Percentiles rank a stretch among this genome's conserved stretches.
Conservation (phyloP, 2,329 filamentous ascomycete species). For the Phyllosticta ampelicida region DNA sequence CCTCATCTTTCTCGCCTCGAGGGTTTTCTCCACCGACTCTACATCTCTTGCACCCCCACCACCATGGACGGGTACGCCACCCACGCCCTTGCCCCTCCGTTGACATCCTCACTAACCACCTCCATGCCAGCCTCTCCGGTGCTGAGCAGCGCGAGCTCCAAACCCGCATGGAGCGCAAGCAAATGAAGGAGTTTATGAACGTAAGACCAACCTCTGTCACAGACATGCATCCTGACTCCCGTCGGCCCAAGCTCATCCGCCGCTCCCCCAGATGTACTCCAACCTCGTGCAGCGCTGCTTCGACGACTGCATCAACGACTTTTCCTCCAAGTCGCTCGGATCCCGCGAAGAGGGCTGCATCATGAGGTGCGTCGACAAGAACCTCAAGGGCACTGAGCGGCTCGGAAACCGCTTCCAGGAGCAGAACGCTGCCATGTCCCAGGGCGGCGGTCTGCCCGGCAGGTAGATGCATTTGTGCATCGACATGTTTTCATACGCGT, state of each 20-base stretch:
- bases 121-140: slow-evolving; percentile 51
- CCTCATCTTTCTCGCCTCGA: background rate
- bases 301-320: slow-evolving; percentile 93
- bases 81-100: background rate
- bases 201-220: slow-evolving; percentile 46
- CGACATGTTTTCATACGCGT: background rate
- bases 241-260: slow-evolving; percentile 11
- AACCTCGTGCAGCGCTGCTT: slow-evolving; percentile 83
- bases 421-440: slow-evolving; percentile 58
- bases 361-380: slow-evolving; percentile 91
- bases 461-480: slow-evolving; percentile 20
- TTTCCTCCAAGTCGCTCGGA: slow-evolving; percentile 90
- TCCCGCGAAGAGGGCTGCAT: slow-evolving; percentile 85
- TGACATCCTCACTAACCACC: background rate
- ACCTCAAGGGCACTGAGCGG: slow-evolving; percentile 82
- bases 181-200: slow-evolving; percentile 98
- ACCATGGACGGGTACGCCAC: slow-evolving; percentile 17
- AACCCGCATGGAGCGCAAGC: slow-evolving; percentile 89
- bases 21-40: background rate
- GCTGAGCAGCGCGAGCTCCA: slow-evolving; percentile 88
- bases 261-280: slow-evolving; percentile 49
- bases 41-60: background rate
- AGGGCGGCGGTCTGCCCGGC: slow-evolving; percentile 43
- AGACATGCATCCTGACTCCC: background rate
- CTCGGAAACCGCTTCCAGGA: slow-evolving; percentile 84